Evolutionary conservation across 2,329 filamentous ascomycete genomes (phyloP), one percentile per base, ranked within the genome.

Genomic region (Calonectria hawksworthii): DNA sequence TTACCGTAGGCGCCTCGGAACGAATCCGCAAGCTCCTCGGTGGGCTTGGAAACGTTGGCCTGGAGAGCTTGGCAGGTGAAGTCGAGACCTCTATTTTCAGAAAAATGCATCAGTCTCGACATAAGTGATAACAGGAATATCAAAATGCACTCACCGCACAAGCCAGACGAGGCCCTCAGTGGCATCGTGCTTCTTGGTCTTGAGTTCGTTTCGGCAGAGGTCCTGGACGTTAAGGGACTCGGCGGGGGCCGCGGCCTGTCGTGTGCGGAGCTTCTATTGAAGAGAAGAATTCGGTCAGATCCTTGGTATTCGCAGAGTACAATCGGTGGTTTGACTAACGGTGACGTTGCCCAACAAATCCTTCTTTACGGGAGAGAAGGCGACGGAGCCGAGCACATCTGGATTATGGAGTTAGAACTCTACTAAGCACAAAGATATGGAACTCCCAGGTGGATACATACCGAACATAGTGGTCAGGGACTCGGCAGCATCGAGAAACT

Each of bases 261-360:
- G 93, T 68, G 96, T 93, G 78, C 95, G 93, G 86, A 99, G 90
- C 94, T 99, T 99, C 95, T 98, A 80, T 64, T 68, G 30, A 44
- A 23, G 34, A 23, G 50, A 34, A 69, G 26, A 52, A 28, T 21
- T 66, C 38, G 50, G 75, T 82, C 32, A 83, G 79, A 69, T 41
- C 6, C 71, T 74, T 18, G 21, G n/a, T 70, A 32, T 69, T 21
- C 18, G 23, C 2, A 8, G 14, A 38, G 5, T 18, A 23, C 23
- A 28, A 18, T 30, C n/a, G 61, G 9, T n/a, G 21, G 28, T 26
- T 51, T 7, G 30, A 80, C 84, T 77, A 85, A 97, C 95, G 91
- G 96, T 96, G 88, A 99, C 91, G 87, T 99, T 99, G 84, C 95
- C 95, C 64, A 92, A 86, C 89, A 99, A 94, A 86, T 99, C 97